Conservation (phyloP, 1,284 basidiomycete species). For the Trametes pubescens region DNA sequence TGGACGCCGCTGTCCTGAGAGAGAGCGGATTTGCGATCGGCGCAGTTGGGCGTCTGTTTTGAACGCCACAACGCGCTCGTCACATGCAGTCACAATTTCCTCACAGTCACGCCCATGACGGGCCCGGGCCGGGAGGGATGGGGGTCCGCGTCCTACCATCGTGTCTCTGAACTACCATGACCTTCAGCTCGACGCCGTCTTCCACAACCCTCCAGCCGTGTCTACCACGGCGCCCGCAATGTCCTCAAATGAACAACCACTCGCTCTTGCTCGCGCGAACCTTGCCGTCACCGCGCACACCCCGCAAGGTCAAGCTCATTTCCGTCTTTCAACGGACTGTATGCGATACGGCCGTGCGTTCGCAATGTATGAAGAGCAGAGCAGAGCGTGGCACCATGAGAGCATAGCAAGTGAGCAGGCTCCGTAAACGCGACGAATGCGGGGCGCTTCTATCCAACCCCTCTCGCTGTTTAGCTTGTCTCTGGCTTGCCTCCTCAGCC, state of each 20-base stretch:
- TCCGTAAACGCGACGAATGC: too few relatives aligned
- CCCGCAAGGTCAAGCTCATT: neutral
- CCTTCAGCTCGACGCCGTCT: neutral
- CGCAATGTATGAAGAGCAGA: too few relatives aligned
- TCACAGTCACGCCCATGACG: too few relatives aligned
- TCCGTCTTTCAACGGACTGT: neutral
- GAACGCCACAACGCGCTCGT: conserved; percentile 11
- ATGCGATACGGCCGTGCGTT: too few relatives aligned
- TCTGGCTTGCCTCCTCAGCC: too few relatives aligned
- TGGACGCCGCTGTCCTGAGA: too few relatives aligned
- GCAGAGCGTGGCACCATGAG: too few relatives aligned
- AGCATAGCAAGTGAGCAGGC: too few relatives aligned
- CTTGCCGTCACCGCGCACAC: neutral
- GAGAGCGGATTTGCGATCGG: neutral
- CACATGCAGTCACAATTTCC: neutral
- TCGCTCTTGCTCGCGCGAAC: neutral
- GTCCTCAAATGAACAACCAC: neutral
- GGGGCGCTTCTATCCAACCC: too few relatives aligned
- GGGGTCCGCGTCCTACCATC: neutral
- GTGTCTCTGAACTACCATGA: neutral
- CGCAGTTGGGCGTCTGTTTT: neutral
- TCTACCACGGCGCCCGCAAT: neutral
- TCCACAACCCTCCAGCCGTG: neutral
- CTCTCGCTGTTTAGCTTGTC: too few relatives aligned
- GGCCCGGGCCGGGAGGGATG: too few relatives aligned